phyloP scores from a whole-genome alignment of 441 rosid species.

The Isatis lusitanica region DNA sequence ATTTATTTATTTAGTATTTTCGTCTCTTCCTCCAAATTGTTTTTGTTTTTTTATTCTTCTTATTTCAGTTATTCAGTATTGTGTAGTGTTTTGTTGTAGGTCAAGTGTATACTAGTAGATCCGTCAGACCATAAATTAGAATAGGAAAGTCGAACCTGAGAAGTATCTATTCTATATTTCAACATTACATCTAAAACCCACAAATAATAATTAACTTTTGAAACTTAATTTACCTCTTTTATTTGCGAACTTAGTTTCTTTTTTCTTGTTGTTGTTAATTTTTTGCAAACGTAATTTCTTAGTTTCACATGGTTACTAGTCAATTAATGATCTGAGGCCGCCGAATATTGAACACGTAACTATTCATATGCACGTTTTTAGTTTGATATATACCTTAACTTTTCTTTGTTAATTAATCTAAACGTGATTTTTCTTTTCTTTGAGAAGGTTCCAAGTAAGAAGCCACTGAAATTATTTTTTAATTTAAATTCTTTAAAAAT shows the following conservation, averaged over 20 bases:
- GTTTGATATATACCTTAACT: not conserved
- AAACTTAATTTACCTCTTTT: not conserved
- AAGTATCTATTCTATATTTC: not conserved
- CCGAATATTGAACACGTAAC: not conserved
- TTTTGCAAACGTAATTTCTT: not conserved
- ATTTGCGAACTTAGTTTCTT: not conserved
- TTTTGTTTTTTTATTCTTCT: not conserved
- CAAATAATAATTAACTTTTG: not conserved
- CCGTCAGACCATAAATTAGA: not conserved
- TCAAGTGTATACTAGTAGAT: not conserved
- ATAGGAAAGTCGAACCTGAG: not conserved
- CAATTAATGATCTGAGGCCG: not conserved
- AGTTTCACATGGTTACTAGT: not conserved
- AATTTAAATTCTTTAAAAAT: too few relatives aligned
- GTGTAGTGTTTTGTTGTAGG: not conserved
- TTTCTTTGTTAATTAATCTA: not conserved
- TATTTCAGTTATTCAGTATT: not conserved
- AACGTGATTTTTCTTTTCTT: not conserved
- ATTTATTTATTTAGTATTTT: not conserved
- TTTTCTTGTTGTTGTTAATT: not conserved
- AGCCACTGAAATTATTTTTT: not conserved
- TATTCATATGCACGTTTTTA: conserved; percentile 5
- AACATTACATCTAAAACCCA: not conserved
- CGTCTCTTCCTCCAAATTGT: not conserved
- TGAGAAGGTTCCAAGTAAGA: conserved; percentile 28